phyloP scores from a whole-genome alignment of 208 protist species.

The Leptomonas seymouri region DNA sequence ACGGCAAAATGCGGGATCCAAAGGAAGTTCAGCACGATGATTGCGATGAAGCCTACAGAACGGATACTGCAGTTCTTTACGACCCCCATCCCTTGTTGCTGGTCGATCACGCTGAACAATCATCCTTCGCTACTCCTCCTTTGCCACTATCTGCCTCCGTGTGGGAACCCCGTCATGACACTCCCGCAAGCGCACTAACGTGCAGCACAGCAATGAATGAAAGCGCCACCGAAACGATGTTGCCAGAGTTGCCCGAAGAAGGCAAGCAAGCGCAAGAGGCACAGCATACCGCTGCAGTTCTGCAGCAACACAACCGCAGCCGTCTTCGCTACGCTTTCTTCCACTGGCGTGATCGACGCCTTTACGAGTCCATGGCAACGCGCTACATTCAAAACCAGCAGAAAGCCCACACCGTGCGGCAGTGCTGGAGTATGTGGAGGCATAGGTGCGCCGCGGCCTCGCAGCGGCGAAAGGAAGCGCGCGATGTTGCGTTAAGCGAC shows the following conservation, averaged over 20 bases:
- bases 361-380: constrained; percentile 35
- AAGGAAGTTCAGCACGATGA: background rate
- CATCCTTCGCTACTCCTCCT: background rate
- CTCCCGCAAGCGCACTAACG: no score
- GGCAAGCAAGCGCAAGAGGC: background rate
- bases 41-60: background rate
- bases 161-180: no score
- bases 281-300: background rate
- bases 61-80: background rate
- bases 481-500: constrained; percentile 31
- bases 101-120: no score
- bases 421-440: constrained; percentile 36
- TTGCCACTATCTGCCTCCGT: background rate
- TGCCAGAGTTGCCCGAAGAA: background rate
- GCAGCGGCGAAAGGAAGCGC: constrained; percentile 9
- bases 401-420: constrained; percentile 1
- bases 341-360: constrained; percentile 44
- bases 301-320: background rate
- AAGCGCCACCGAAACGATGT: background rate
- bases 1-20: background rate
- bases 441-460: background rate
- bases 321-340: constrained; percentile 11
- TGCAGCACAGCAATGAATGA: no score
- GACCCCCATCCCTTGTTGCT: no score
- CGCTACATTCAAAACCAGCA: constrained; percentile 23